Conservation (phyloP, 2,329 filamentous ascomycete genomes). For the Cercospora sp. region DNA sequence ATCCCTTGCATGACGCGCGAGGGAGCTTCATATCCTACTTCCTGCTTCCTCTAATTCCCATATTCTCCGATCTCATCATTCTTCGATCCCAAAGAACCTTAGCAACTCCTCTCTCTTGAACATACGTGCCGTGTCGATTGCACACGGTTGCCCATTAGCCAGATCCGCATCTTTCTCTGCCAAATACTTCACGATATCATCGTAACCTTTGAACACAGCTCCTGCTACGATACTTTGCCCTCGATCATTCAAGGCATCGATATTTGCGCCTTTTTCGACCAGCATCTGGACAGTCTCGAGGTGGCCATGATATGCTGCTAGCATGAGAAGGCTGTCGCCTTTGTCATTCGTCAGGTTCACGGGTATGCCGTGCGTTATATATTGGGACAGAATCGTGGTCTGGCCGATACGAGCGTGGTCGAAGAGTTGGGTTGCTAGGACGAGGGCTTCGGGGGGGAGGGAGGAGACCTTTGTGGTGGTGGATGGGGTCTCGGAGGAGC, state of each 20-base stretch:
- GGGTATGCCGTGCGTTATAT: slow-evolving; percentile 65
- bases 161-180: slow-evolving; percentile 47
- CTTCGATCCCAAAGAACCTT: slow-evolving; percentile 39
- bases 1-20: background rate
- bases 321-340: slow-evolving; percentile 73
- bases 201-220: slow-evolving; percentile 70
- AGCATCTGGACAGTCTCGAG: slow-evolving; percentile 61
- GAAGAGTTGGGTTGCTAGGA: slow-evolving; percentile 66
- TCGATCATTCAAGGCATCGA: slow-evolving; percentile 66
- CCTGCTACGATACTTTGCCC: slow-evolving; percentile 70
- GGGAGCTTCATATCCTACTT: background rate
- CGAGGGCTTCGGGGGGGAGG: slow-evolving; percentile 64
- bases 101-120: slow-evolving; percentile 45
- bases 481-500: background rate
- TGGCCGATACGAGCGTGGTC: slow-evolving; percentile 64
- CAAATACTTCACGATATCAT: slow-evolving; percentile 60
- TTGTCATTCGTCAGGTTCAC: slow-evolving; percentile 71
- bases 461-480: slow-evolving; percentile 2
- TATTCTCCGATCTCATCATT: background rate
- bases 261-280: slow-evolving; percentile 63
- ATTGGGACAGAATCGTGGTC: slow-evolving; percentile 59
- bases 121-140: slow-evolving; percentile 50
- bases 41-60: background rate
- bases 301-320: slow-evolving; percentile 70
- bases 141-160: slow-evolving; percentile 46